Evolutionary conservation across 2,329 filamentous ascomycete genomes (phyloP), one percentile per base, ranked within the genome.

Genomic region (Paracamarosporium sp.): DNA sequence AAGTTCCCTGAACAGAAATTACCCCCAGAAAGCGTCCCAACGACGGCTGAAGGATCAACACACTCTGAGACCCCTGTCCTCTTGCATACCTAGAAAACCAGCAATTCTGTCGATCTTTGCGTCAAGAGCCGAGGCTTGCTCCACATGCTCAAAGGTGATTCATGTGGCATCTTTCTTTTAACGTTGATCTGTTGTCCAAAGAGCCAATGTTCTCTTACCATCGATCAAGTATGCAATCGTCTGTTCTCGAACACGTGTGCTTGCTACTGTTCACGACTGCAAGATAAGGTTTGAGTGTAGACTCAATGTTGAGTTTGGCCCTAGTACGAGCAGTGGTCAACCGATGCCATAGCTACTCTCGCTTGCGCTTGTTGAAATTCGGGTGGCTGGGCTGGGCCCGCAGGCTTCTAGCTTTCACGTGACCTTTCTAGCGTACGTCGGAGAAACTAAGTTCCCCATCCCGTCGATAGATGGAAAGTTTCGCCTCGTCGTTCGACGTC

Each of bases 401-500:
- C 15, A 3, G 11, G 25, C 20, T 30, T 6, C 44, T 17, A 33
- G 5, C 15, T 22, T 20, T 15, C 44, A 47, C 44, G 44, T 47
- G 44, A 47, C n/a, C n/a, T 20, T 17, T 30, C 3, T 4, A 12
- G n/a, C 5, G 1, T 20, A 2, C 28, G 17, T 7, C 50, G 55
- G 55, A 35, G 28, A 22, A 50, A 36, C 44, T 44, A 27, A 53
- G 24, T 2, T 13, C 50, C 55, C 33, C 11, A 15, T 25, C 30
- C 40, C 24, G 8, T 30, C 31, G 31, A 36, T 47, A 38, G 40
- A 1, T 17, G 31, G 40, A 50, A 33, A 22, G 31, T 53, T 46
- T 54, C 59, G 27, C 17, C 40, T 47, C 52, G 38, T 36, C 46
- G 50, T 33, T 51, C 22, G 43, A 46, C 24, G 40, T 24, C 33